phyloP scores from a whole-genome alignment of 768 basidiomycete genomes.

The Calocybe cyanea region DNA sequence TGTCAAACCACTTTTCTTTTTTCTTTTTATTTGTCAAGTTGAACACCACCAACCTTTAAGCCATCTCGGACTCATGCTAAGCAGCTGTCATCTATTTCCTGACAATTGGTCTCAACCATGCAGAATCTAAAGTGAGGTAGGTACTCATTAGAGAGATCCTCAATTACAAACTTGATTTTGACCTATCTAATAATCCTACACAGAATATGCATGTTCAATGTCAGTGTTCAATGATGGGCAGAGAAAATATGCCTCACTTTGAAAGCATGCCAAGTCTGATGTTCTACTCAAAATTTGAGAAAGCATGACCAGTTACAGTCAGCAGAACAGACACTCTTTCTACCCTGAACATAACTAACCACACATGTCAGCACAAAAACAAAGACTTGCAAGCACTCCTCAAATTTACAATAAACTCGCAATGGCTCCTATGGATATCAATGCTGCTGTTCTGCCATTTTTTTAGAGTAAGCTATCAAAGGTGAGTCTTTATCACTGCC shows the following conservation, averaged over 20 bases:
- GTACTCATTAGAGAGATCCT: slow-evolving; percentile 59
- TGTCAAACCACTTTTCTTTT: not conserved
- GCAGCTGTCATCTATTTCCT: slow-evolving; percentile 74
- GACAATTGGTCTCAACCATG: slow-evolving; percentile 71
- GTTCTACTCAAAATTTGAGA: slow-evolving; percentile 65
- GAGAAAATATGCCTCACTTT: too few species aligned
- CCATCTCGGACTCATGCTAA: slow-evolving; percentile 80
- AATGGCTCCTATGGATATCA: slow-evolving; percentile 90
- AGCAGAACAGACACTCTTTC: slow-evolving; percentile 52
- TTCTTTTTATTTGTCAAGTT: too few species aligned
- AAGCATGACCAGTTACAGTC: slow-evolving; percentile 74
- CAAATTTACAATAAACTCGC: too few species aligned
- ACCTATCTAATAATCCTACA: not conserved
- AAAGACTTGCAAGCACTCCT: slow-evolving; percentile 87
- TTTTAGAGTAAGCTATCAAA: slow-evolving; percentile 85
- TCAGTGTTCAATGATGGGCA: slow-evolving; percentile 75
- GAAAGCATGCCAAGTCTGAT: too few species aligned
- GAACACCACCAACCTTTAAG: slow-evolving; percentile 66
- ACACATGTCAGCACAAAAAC: slow-evolving; percentile 73
- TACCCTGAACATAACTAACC: not conserved
- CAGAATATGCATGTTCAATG: slow-evolving; percentile 69
- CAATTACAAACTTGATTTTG: too few species aligned
- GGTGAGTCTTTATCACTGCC: slow-evolving; percentile 24
- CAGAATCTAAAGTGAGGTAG: slow-evolving; percentile 54
- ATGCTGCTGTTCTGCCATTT: slow-evolving; percentile 90